Percentiles rank a stretch among this genome's conserved stretches.
Evolutionary conservation across 2,329 filamentous ascomycete species (phyloP).

Genomic region (Microsporum ferrugineum): DNA sequence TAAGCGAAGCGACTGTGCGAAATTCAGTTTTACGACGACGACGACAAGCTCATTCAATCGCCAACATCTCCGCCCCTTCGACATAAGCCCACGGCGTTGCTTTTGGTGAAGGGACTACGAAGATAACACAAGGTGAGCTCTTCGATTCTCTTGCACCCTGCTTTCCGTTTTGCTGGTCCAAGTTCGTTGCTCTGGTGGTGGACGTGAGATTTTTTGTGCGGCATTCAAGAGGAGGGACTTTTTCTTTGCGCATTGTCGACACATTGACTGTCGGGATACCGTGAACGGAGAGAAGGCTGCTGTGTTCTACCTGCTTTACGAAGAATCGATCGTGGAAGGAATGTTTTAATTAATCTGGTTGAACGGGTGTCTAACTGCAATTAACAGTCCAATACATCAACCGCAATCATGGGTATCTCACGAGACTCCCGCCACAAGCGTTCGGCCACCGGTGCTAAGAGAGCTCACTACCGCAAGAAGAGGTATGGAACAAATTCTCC

Average conservation of each 20-base stretch:
- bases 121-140: constrained; percentile 33
- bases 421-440: constrained; percentile 99
- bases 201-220: not conserved
- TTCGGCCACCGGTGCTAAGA: constrained; percentile 97
- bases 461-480: constrained; percentile 68
- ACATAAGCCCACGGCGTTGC: constrained; percentile 29
- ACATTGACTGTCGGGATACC: not conserved
- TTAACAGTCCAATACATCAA: constrained; percentile 44
- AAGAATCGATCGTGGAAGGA: not conserved
- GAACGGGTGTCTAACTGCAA: not conserved
- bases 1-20: constrained; percentile 36
- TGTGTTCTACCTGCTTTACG: not conserved
- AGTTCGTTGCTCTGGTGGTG: constrained; percentile 4
- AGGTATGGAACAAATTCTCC: constrained; percentile 33
- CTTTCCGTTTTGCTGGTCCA: not conserved
- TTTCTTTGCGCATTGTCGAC: not conserved
- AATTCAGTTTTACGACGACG: constrained; percentile 29
- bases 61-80: constrained; percentile 27
- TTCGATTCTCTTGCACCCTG: constrained; percentile 11
- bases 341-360: not conserved
- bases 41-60: constrained; percentile 31
- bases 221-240: not conserved
- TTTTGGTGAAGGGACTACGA: constrained; percentile 35
- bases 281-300: not conserved
- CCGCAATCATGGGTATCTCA: constrained; percentile 97